These are phyloP conservation scores for Colletotrichum sp. DNA, from an alignment of 2,329 filamentous ascomycete species.

Conservation along the genomic window DNA sequence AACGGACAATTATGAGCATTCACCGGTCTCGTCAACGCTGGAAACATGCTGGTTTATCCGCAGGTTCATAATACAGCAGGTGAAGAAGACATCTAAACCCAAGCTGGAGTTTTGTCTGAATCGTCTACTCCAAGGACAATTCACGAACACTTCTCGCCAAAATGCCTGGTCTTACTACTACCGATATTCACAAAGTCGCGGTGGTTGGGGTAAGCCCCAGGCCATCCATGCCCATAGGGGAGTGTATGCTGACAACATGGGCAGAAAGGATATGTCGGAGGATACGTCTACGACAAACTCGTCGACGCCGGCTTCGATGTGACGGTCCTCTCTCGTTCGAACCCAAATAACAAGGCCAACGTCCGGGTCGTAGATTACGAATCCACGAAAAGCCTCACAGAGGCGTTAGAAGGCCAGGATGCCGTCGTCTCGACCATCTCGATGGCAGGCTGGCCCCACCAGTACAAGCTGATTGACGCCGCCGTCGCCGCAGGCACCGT, in stretches of 20 bases:
- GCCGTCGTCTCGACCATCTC: constrained; percentile 56
- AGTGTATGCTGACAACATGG: background rate
- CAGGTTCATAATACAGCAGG: background rate
- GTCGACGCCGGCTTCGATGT: constrained; percentile 33
- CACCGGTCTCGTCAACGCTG: background rate
- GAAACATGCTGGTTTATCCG: accelerated
- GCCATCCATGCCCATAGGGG: no score
- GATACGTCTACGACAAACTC: background rate
- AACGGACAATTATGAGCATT: background rate
- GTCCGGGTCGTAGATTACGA: constrained; percentile 40
- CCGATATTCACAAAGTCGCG: background rate
- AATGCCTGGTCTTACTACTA: background rate
- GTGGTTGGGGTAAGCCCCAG: background rate
- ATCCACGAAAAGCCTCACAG: constrained; percentile 47
- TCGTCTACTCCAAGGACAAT: background rate
- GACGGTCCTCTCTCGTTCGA: constrained; percentile 43
- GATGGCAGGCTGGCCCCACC: constrained; percentile 42
- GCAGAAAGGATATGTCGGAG: constrained; percentile 3
- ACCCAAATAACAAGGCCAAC: constrained; percentile 31
- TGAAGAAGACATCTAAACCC: accelerated
- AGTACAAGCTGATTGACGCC: constrained; percentile 56
- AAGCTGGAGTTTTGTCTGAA: background rate
- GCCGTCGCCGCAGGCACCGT: constrained; percentile 55
- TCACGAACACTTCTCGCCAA: accelerated
- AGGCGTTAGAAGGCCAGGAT: constrained; percentile 60